These are phyloP conservation scores for Coelastrella sp. DNA, from an alignment of 139 green algal genomes.

Conservation along the genomic window DNA sequence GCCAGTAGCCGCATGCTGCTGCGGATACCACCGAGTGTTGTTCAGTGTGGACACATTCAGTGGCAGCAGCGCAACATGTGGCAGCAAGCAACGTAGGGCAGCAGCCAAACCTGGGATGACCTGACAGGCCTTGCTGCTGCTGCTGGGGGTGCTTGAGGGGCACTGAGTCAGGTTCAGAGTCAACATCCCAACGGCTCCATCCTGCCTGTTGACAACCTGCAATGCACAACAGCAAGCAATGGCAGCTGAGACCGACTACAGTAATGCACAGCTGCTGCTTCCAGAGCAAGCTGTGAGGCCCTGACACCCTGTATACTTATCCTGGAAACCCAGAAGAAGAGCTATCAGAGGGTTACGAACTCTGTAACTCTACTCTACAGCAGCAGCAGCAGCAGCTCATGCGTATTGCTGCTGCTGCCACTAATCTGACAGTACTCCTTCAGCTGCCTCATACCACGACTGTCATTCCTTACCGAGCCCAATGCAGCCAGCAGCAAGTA, in stretches of 20 bases:
- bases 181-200: slow-evolving; percentile 21
- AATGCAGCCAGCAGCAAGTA: slow-evolving; percentile 79
- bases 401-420: neutral
- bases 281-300: neutral
- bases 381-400: neutral
- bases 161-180: slow-evolving; percentile 57
- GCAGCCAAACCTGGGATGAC: slow-evolving; percentile 43
- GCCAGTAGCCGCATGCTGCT: slow-evolving; percentile 23
- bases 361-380: no score
- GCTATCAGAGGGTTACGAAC: no score
- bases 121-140: neutral
- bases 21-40: slow-evolving; percentile 41
- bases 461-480: slow-evolving; percentile 29
- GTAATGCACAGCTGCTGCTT: neutral
- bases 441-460: neutral
- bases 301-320: no score
- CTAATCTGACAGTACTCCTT: neutral
- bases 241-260: neutral
- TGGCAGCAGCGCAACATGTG: slow-evolving; percentile 49
- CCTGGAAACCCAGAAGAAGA: no score
- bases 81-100: slow-evolving; percentile 51
- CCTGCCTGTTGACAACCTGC: slow-evolving; percentile 1
- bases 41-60: slow-evolving; percentile 57
- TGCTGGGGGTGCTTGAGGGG: slow-evolving; percentile 4
- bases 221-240: neutral